Evolutionary conservation across 192 early-diverging fungal genomes (phyloP), one percentile per base, ranked within the genome.

Genomic region (Coemansia asiatica): DNA sequence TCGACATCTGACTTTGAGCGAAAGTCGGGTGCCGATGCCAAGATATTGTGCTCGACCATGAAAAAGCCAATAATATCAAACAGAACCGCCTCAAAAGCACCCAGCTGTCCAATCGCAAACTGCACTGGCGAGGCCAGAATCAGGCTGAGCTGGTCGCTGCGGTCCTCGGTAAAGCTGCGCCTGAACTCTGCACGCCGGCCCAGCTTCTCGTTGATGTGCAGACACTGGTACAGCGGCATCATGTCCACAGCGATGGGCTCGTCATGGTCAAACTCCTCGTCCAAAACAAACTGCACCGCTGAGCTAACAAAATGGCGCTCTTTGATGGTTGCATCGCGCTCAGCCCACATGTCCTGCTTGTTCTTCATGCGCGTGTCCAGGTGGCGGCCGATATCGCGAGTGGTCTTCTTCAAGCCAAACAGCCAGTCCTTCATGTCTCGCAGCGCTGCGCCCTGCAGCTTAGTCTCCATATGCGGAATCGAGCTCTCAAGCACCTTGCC

Each of bases 11-110:
- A 68, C 58, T 90, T 87, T 19, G 93, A 92, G 61, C 96, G 85
- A 69, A 98, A 98, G 61, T 97, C 90, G 22, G 84, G 87, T 2
- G 94, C 96, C 6, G 94, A 90, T 56, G 90, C 88, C 36, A 96
- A 67, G 55, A 99, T 90, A 29, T 88, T 86, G 46, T 93, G 88
- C 67, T 99, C 97, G 0, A 99, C 89, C 28, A 97, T 89, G 69
- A 99, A 99, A 67, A 98, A 99, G 15, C 97, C 97, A 16, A 94
- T 90, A 60, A 97, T 88, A 46, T 99, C 94, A 60, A 92, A 86
- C 38, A 99, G 76, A 56, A 94, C 87, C 2, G 25, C 81, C 84
- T 60, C 82, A 64, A 40, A 92, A 60, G 71, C 87, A n/a, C 21
- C 82, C 38, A 87, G 88, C 40, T 87, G 83, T 40, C 84, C 83